Evolutionary conservation across 768 basidiomycete species (phyloP).

Genomic region (Lyophyllum atratum): DNA sequence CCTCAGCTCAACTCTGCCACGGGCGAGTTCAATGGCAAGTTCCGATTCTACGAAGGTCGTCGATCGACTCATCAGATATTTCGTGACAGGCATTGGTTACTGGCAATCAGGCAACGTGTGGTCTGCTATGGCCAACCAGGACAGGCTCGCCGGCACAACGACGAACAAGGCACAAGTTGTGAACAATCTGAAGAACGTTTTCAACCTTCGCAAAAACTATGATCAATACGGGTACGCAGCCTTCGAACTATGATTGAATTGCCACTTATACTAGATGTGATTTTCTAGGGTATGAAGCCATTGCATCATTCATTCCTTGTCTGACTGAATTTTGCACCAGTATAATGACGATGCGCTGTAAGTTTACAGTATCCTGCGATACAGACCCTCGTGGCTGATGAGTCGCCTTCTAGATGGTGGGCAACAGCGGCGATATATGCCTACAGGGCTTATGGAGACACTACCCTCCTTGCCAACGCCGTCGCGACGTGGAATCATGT

Average conservation of each 20-base stretch:
- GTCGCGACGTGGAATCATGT: conserved; percentile 51
- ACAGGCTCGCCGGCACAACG: conserved; percentile 37
- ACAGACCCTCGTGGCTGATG: background rate
- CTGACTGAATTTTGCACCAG: conserved; percentile 17
- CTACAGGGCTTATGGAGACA: conserved; percentile 48
- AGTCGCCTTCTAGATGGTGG: conserved; percentile 44
- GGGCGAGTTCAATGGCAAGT: conserved; percentile 46
- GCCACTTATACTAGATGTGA: background rate
- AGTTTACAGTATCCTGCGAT: conserved; percentile 2
- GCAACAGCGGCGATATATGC: conserved; percentile 52
- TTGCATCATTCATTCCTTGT: conserved; percentile 9
- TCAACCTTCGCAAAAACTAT: conserved; percentile 37
- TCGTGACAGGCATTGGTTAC: conserved; percentile 43
- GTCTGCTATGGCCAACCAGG: conserved; percentile 52
- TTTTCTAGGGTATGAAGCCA: conserved; percentile 4
- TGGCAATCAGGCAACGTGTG: conserved; percentile 57
- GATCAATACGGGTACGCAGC: conserved; percentile 41
- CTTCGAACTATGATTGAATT: background rate
- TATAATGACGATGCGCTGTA: conserved; percentile 53
- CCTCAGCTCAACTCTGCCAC: conserved; percentile 36
- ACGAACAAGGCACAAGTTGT: conserved; percentile 39
- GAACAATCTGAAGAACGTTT: conserved; percentile 42
- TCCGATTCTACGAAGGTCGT: background rate
- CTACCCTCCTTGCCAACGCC: conserved; percentile 42
- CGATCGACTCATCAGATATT: background rate